Base-by-base conservation (phyloP, 495 filamentous ascomycete species). In the Oleoguttula mirabilis region DNA sequence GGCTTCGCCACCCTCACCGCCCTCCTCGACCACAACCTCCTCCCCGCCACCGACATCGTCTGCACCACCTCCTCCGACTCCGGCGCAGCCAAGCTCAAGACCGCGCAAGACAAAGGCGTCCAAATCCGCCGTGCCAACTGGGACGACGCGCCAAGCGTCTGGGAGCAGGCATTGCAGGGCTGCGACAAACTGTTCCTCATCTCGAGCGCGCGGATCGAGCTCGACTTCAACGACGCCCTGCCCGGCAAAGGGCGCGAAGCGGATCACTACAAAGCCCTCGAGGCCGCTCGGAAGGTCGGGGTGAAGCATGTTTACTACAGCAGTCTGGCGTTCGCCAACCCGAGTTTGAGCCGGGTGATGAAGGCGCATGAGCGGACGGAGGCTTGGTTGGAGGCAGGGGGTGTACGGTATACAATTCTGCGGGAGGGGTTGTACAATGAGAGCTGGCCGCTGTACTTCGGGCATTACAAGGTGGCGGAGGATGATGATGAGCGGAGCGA, bases 261-360 rank as follows among this genome's bases (percentile, higher is more conserved):
- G 1, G 61, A 66, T 21, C 75, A 81, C 36, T 60, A 56, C 40
- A 50, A 51, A 0, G 77, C 74, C 3, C 72, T 83, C 17, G 60
- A 76, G 41, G 72, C 75, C 2, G 79, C 79, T 0, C 54, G 61
- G 1, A 60, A 57, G 8, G 72, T 64, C 1, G 75, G 74, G 21
- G 74, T 83, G 3, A 62, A 60, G 39, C 71, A 81, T 50, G 66
- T 84, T 33, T 77, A 75, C 58, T 85, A 84, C 66, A 72, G 72
- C 3, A 78, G 73, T 7, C 71, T 85, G 4, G 79, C 64, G 0
- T 80, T 80, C 45, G 57, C 40, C 2, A 66, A 73, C 4, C 58
- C 59, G 11, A 66, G 60, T 23, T 58, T 66, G 12, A 71, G 70
- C 5, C 57, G 67, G 24, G 79, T 85, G 2, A 85, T 83, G 79